These are phyloP conservation scores for Cyclaneusma minus DNA, from an alignment of 2,329 filamentous ascomycete genomes.

Conservation along the genomic window DNA sequence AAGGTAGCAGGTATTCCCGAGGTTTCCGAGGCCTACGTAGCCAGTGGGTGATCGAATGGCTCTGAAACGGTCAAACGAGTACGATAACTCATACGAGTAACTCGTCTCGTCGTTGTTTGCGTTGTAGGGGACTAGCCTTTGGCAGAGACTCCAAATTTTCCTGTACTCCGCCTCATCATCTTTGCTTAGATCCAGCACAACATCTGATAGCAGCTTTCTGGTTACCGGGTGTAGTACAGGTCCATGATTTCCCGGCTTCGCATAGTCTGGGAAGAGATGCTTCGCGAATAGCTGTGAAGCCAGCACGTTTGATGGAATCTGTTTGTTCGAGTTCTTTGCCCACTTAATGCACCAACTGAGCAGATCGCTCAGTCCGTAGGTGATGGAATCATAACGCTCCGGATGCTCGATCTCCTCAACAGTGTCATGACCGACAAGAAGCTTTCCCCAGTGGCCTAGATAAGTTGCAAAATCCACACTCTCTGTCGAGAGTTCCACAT, in stretches of 20 bases:
- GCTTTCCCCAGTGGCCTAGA: slow-evolving; percentile 14
- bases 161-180: slow-evolving; percentile 31
- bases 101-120: slow-evolving; percentile 24
- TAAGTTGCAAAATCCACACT: slow-evolving; percentile 12
- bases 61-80: slow-evolving; percentile 47
- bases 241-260: slow-evolving; percentile 14
- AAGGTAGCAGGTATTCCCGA: slow-evolving; percentile 93
- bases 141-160: slow-evolving; percentile 34
- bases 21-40: slow-evolving; percentile 79
- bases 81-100: slow-evolving; percentile 45
- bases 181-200: slow-evolving; percentile 40
- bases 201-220: slow-evolving; percentile 41
- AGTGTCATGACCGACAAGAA: slow-evolving; percentile 24
- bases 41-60: slow-evolving; percentile 63
- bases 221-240: slow-evolving; percentile 38
- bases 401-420: slow-evolving; percentile 23
- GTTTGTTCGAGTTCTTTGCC: slow-evolving; percentile 11
- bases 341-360: slow-evolving; percentile 17
- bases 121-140: slow-evolving; percentile 33
- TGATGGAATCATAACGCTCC: slow-evolving; percentile 17
- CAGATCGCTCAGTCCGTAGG: slow-evolving; percentile 21
- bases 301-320: slow-evolving; percentile 17
- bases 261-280: slow-evolving; percentile 48
- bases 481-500: slow-evolving; percentile 15
- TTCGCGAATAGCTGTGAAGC: slow-evolving; percentile 40